Base-by-base conservation (phyloP, 352 stramenopile species). In the Poterioochromonas sp. region DNA sequence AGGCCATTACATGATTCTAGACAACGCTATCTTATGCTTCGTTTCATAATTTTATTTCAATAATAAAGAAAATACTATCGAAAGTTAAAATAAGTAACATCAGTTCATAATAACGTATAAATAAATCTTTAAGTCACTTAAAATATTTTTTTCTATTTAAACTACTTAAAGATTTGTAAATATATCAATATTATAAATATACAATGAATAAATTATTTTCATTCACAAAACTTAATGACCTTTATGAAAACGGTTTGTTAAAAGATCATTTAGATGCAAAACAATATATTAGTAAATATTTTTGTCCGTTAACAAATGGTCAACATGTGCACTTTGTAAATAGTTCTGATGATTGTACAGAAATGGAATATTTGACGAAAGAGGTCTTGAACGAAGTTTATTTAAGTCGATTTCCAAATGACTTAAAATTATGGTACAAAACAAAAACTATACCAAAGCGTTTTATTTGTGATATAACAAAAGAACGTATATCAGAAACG, bases 221-320 rank as follows among this genome's bases (percentile, higher is more conserved):
- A 62, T 62, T 62, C 29, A 62, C 51, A 44, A 71, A 71, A 47
- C 62, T 71, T 44, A 71, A 71, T 29, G 41, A 71, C 12, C 62
- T 43, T 29, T 71, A 8, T 47, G 62, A 71, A 44, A 44, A 40
- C 12, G 62, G 62, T n/a, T 8, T 71, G 2, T 47, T 71, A 29
- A 71, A 71, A 44, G 32, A 71, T 71, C n/a, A 71, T 47, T 29
- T 71, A 11, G 65, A 74, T 26, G 41, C 65, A 26, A 74, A 74
- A 74, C 35, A 74, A 26, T 74, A 74, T 34, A 37, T 74, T 54
- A 37, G 22, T 2, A 35, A 54, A 58, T 74, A 40, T 37, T 74
- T 74, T 34, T 58, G 37, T 35, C 65, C 65, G 22, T n/a, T 74
- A 29, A 74, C 39, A 44, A 74, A 51, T 58, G 65, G 65, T 1